Percentiles rank a stretch among this genome's conserved stretches.
Evolutionary conservation across 148 eudicot genomes (phyloP).

Genomic region (Arctostaphylos glauca): DNA sequence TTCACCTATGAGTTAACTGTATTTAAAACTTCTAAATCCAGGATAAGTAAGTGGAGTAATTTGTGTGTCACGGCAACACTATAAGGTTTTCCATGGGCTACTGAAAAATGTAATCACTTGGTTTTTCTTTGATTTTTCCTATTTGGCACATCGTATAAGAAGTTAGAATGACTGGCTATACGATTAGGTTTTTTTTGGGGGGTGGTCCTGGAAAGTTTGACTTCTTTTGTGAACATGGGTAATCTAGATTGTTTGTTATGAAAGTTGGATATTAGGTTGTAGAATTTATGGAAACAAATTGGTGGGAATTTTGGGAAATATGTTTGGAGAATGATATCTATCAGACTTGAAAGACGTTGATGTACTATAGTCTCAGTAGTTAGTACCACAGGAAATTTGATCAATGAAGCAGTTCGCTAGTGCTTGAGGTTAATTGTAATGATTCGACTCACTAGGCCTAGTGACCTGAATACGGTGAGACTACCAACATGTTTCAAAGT

Average conservation of each 20-base stretch:
- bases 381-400: too few species aligned
- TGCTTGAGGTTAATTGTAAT: too few species aligned
- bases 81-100: neutral
- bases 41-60: neutral
- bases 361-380: too few species aligned
- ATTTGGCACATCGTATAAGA: neutral
- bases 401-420: too few species aligned
- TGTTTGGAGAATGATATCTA: too few species aligned
- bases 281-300: too few species aligned
- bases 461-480: too few species aligned
- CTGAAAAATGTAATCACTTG: neutral
- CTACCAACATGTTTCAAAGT: neutral
- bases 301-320: too few species aligned
- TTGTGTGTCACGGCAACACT: neutral
- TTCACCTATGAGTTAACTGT: neutral
- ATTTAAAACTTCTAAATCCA: neutral
- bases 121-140: neutral
- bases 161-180: neutral
- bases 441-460: too few species aligned
- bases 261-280: too few species aligned
- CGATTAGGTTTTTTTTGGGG: neutral
- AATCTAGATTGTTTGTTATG: neutral
- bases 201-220: neutral
- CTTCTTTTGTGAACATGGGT: neutral
- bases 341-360: too few species aligned